Base-by-base conservation (phyloP, 2,329 filamentous ascomycete species). In the Pseudogymnoascus sp. region DNA sequence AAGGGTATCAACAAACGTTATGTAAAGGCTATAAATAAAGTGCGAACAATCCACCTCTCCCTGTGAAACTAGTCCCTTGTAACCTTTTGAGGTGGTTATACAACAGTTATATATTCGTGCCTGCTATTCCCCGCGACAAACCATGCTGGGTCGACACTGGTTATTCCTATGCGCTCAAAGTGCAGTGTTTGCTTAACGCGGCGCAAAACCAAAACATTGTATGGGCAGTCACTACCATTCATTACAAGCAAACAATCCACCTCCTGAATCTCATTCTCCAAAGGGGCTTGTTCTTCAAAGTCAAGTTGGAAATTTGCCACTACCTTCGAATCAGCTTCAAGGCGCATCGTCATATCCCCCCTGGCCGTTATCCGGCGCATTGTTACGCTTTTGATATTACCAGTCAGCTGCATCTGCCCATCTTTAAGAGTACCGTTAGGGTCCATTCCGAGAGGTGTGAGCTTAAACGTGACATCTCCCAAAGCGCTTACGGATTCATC, bases 111-210 rank as follows among this genome's bases (percentile, higher is more conserved):
- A 28, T 38, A 34, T 62, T 62, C 60, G 36, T 62, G 61, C 23
- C 36, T 59, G 12, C 46, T 53, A 28, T 18, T 50, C 36, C 44
- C 60, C 14, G 37, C 21, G 3, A 36, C 14, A 62, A 64, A 64
- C 63, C 63, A 62, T 62, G 23, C 60, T 8, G 63, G 60, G 59
- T 64, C 63, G 60, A 62, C 60, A 59, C 18, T 23, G 18, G 63
- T 36, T 23, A 62, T 34, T 8, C 63, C 60, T 40, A 64, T 62
- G 18, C 63, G 63, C 60, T 64, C 63, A 44, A 62, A 64, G 40
- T 64, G 36, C 36, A 59, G n/a, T 28, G 23, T 44, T 36, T 62
- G 23, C 14, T 31, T 62, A 28, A 12, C 37, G n/a, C 37, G 56
- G 44, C 60, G 61, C 5, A 64, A 62, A 53, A 62, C 60, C 14